Evolutionary conservation across 352 stramenopile species (phyloP).

Genomic region (Phytophthora chlamydospora): DNA sequence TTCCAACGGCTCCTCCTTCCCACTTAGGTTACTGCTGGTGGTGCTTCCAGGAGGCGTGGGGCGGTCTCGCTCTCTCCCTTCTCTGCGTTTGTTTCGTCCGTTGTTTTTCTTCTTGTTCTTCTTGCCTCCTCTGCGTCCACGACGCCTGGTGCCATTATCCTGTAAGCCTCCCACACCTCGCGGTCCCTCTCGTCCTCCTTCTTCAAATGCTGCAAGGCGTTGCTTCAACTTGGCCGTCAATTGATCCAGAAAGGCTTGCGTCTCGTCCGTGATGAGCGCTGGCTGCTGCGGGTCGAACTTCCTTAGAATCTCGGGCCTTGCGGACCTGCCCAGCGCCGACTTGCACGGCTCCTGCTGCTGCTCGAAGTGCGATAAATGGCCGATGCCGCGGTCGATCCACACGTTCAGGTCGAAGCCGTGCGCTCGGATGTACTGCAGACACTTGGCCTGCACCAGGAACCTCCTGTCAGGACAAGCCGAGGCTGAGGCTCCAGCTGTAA

Average conservation of each 20-base stretch:
- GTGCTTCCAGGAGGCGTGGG: constrained; percentile 22
- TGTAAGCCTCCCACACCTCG: constrained; percentile 6
- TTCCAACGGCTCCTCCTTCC: constrained; percentile 27
- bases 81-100: constrained; percentile 24
- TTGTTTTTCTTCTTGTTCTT: constrained; percentile 47
- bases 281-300: constrained; percentile 43
- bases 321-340: constrained; percentile 29
- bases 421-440: constrained; percentile 74
- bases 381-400: constrained; percentile 78
- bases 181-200: constrained; percentile 9
- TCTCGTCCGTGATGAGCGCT: constrained; percentile 48
- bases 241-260: constrained; percentile 47
- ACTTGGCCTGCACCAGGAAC: constrained; percentile 78
- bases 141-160: constrained; percentile 27
- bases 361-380: constrained; percentile 71
- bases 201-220: constrained; percentile 30
- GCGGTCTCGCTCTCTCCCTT: constrained; percentile 9
- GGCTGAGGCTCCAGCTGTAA: constrained; percentile 7
- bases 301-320: constrained; percentile 41
- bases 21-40: constrained; percentile 12
- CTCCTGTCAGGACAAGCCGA: constrained; percentile 49
- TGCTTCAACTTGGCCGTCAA: constrained; percentile 36
- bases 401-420: constrained; percentile 83
- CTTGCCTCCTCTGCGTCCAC: constrained; percentile 35
- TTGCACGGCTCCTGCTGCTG: constrained; percentile 45